phyloP scores from a whole-genome alignment of 257 asterid genomes.

The Eucommia ulmoides region DNA sequence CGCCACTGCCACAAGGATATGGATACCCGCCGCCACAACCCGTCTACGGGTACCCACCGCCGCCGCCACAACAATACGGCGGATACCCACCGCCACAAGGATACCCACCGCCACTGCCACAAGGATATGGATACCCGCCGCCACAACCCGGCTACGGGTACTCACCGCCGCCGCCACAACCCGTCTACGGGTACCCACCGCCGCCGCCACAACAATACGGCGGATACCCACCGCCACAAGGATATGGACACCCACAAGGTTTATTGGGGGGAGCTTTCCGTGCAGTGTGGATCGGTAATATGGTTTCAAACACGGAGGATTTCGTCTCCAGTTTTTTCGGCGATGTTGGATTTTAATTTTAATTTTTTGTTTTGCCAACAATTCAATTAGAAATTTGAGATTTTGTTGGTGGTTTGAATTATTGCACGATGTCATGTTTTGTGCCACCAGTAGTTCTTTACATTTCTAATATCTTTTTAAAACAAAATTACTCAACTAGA shows the following conservation, averaged over 20 bases:
- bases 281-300: slow-evolving; percentile 58
- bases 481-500: no score
- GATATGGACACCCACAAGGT: slow-evolving; percentile 69
- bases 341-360: slow-evolving; percentile 39
- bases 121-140: slow-evolving; percentile 19
- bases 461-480: no score
- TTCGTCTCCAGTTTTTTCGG: slow-evolving; percentile 26
- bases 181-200: no score
- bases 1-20: slow-evolving; percentile 7
- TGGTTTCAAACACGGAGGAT: slow-evolving; percentile 37
- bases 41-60: slow-evolving; percentile 48
- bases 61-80: slow-evolving; percentile 17
- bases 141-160: slow-evolving; percentile 49
- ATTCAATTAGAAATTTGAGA: no score
- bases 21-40: slow-evolving; percentile 31
- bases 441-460: no score
- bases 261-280: slow-evolving; percentile 74
- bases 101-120: slow-evolving; percentile 16
- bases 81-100: slow-evolving; percentile 28
- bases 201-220: slow-evolving; percentile 24
- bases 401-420: no score
- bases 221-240: slow-evolving; percentile 42
- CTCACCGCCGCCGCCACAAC: slow-evolving; percentile 31
- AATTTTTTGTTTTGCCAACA: no score
- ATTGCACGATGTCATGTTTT: no score